phyloP scores from a whole-genome alignment of 202 grass and related monocot genomes.

The Carex arenaria region DNA sequence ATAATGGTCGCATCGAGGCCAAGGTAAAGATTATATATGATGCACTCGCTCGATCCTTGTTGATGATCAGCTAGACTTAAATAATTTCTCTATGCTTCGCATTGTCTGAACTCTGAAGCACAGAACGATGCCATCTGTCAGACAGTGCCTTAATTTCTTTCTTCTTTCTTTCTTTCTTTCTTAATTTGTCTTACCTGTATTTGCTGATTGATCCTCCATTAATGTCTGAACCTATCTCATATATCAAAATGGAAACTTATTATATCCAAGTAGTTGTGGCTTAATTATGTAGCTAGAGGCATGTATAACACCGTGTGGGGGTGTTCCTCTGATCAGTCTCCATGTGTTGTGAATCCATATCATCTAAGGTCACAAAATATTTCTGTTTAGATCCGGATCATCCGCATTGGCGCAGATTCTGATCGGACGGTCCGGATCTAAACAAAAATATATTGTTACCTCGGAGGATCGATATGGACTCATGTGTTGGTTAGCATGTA shows the following conservation, averaged over 20 bases:
- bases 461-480: no score
- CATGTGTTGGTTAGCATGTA: neutral
- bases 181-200: neutral
- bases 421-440: no score
- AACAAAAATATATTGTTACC: no score
- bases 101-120: neutral
- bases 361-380: no score
- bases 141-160: neutral
- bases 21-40: neutral
- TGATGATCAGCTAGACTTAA: neutral
- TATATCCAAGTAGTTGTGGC: neutral
- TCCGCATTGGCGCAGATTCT: no score
- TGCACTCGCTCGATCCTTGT: neutral
- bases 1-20: neutral
- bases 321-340: neutral
- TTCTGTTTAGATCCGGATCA: no score
- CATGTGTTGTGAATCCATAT: no score
- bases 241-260: slow-evolving; percentile 10
- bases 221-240: slow-evolving; percentile 3
- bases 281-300: neutral
- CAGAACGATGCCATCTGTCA: slow-evolving; percentile 15
- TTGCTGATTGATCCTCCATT: neutral
- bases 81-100: neutral
- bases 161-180: neutral
- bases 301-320: neutral